Evolutionary conservation across 2,329 filamentous ascomycete genomes (phyloP).

Genomic region (Beauveria pseudobassiana): DNA sequence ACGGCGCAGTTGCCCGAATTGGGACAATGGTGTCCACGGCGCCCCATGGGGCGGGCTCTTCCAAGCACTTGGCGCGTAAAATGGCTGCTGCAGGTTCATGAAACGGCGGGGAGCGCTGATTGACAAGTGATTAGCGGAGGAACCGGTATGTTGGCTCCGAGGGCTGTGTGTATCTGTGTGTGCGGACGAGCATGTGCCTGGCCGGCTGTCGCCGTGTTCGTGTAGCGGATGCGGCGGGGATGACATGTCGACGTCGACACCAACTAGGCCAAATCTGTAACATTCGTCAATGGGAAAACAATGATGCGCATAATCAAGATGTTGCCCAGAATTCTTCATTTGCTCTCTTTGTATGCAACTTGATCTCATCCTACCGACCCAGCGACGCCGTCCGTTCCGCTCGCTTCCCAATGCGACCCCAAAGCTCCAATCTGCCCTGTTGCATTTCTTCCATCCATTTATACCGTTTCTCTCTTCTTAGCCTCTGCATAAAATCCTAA

Average conservation of each 20-base stretch:
- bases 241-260: neutral
- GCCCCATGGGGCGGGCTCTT: neutral
- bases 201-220: neutral
- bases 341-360: neutral
- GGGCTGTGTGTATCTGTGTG: neutral
- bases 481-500: neutral
- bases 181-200: neutral
- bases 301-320: neutral
- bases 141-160: neutral
- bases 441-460: neutral
- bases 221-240: neutral
- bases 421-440: neutral
- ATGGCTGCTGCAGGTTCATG: too few species aligned
- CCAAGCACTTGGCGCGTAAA: neutral
- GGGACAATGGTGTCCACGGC: neutral
- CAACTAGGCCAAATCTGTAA: neutral
- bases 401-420: too few species aligned
- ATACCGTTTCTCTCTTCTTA: neutral
- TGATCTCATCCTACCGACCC: neutral
- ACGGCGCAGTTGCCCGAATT: slow-evolving; percentile 8
- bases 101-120: neutral
- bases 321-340: neutral
- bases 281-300: neutral
- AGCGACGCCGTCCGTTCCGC: too few species aligned
- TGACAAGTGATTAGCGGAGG: too few species aligned